phyloP scores from a whole-genome alignment of 805 yeast genomes.

The Starmera dryadoides region DNA sequence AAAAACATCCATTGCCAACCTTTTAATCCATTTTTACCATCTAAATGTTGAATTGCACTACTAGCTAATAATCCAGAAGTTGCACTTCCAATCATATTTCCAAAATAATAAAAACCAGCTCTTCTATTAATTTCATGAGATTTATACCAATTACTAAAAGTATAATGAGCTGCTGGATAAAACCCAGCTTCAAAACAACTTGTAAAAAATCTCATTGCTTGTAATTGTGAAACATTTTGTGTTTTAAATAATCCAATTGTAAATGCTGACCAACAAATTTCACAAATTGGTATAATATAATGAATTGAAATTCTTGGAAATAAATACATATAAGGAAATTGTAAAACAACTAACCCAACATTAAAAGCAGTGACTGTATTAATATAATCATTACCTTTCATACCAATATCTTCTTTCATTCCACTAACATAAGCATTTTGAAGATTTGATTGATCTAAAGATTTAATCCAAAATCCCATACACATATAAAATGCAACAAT shows the following conservation, averaged over 20 bases:
- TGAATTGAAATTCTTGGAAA: slow-evolving; percentile 48
- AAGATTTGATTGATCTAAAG: slow-evolving; percentile 50
- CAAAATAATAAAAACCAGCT: slow-evolving; percentile 51
- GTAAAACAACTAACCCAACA: slow-evolving; percentile 54
- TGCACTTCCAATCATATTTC: slow-evolving; percentile 54
- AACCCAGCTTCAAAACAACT: slow-evolving; percentile 59
- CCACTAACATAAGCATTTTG: slow-evolving; percentile 59
- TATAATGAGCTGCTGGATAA: slow-evolving; percentile 49
- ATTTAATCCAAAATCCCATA: slow-evolving; percentile 59
- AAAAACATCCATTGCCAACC: slow-evolving; percentile 76
- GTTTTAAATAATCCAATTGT: slow-evolving; percentile 51
- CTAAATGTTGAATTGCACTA: slow-evolving; percentile 38
- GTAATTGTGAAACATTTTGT: slow-evolving; percentile 41
- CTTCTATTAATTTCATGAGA: slow-evolving; percentile 50
- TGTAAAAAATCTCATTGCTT: slow-evolving; percentile 56
- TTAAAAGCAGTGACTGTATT: slow-evolving; percentile 51
- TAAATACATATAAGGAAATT: slow-evolving; percentile 53
- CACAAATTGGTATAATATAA: slow-evolving; percentile 37
- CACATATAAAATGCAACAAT: slow-evolving; percentile 45
- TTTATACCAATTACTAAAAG: slow-evolving; percentile 49
- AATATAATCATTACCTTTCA: slow-evolving; percentile 57
- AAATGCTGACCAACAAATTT: slow-evolving; percentile 60
- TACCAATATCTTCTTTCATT: slow-evolving; percentile 42
- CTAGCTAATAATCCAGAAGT: slow-evolving; percentile 60
- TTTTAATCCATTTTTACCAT: slow-evolving; percentile 44